These are phyloP conservation scores for Choiromyces venosus DNA, from an alignment of 495 filamentous ascomycete genomes.

Conservation along the genomic window DNA sequence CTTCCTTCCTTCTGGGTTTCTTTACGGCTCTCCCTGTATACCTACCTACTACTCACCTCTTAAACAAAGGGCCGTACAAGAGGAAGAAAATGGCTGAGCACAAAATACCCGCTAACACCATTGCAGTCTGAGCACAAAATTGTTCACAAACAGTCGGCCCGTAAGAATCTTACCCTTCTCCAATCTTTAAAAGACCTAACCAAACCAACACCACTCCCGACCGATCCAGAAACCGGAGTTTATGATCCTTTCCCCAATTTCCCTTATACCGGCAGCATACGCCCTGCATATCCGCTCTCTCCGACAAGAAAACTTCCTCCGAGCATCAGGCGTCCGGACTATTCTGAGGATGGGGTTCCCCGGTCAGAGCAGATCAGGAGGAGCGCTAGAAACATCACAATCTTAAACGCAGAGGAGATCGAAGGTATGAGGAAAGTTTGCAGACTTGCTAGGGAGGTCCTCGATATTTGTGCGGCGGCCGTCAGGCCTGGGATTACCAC, in stretches of 20 bases:
- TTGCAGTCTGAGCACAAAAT: constrained; percentile 74
- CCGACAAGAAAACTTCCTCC: constrained; percentile 65
- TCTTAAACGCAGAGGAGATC: constrained; percentile 71
- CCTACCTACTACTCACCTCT: neutral
- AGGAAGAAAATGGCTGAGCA: constrained; percentile 34
- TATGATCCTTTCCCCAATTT: constrained; percentile 90
- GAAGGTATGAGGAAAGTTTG: constrained; percentile 93
- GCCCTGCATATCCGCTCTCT: constrained; percentile 88
- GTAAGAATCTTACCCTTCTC: constrained; percentile 47
- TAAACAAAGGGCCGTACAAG: neutral
- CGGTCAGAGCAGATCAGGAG: constrained; percentile 66
- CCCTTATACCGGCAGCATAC: constrained; percentile 68
- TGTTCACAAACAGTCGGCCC: constrained; percentile 76
- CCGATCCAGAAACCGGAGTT: constrained; percentile 79
- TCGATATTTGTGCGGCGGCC: constrained; percentile 82
- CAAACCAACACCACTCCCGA: constrained; percentile 76
- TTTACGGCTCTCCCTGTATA: neutral
- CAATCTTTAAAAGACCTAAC: constrained; percentile 59
- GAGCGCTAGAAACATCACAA: constrained; percentile 62
- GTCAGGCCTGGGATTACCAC: constrained; percentile 85
- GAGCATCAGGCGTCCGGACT: constrained; percentile 77
- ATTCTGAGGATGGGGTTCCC: constrained; percentile 75
- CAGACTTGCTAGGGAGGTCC: constrained; percentile 76
- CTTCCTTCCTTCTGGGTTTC: neutral
- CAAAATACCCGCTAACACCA: constrained; percentile 9